Conservation (phyloP, 2,329 filamentous ascomycete genomes). For the Aureobasidium sp. region DNA sequence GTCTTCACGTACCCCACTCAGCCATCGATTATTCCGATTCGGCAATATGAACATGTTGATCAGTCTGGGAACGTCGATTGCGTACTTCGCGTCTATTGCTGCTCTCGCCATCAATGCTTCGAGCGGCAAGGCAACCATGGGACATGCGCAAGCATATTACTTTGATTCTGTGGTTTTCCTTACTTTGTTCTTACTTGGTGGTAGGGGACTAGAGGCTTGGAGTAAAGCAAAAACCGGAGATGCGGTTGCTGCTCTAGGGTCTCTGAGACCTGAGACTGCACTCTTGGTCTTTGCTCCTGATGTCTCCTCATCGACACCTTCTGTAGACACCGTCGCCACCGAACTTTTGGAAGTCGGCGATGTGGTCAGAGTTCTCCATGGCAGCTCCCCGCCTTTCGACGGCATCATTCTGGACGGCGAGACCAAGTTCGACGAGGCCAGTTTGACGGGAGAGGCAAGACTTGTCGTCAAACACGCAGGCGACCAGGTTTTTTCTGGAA, state of each 20-base stretch:
- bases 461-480: conserved; percentile 57
- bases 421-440: conserved; percentile 78
- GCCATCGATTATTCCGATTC: conserved; percentile 80
- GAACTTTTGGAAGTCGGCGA: conserved; percentile 57
- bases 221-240: conserved; percentile 87
- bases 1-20: conserved; percentile 63
- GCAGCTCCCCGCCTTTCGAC: conserved; percentile 78
- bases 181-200: conserved; percentile 74
- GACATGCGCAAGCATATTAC: conserved; percentile 44
- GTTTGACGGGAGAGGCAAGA: conserved; percentile 72
- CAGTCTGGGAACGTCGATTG: conserved; percentile 78
- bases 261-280: conserved; percentile 70
- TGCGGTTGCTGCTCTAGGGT: conserved; percentile 72
- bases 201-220: conserved; percentile 74
- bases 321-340: conserved; percentile 34
- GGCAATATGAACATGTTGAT: conserved; percentile 96
- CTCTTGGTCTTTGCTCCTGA: too few relatives aligned
- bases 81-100: conserved; percentile 74
- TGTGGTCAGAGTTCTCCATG: conserved; percentile 65
- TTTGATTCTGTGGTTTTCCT: conserved; percentile 92
- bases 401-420: conserved; percentile 54
- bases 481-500: conserved; percentile 64
- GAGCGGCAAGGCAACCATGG: conserved; percentile 18
- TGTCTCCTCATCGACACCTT: conserved; percentile 9
- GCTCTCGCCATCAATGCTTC: conserved; percentile 58